Base-by-base conservation (phyloP, 148 eudicot genomes). In the Chenopodium quinoa region DNA sequence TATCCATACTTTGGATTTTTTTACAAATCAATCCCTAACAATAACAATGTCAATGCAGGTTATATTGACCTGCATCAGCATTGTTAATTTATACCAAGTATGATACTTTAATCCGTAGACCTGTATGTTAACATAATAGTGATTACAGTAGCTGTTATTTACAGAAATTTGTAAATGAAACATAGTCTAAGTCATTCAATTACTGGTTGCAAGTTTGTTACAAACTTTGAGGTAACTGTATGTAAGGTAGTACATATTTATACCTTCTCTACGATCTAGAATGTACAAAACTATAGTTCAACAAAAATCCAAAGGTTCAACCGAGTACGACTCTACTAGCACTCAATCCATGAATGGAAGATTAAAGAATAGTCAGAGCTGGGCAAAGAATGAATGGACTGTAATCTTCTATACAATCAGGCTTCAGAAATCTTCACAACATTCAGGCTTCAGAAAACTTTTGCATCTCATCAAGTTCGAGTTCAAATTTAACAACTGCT, bases 381-480 rank as follows among this genome's bases (percentile, higher is more conserved):
- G 16, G 62, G 16, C 62, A 14, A 56, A 13, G 11, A 16, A 56
- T 56, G 67, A 17, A 23, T 10, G 23, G 4, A 7, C 67, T 16
- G 71, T 44, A 3, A 8, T 77, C 58, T 65, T 65, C 72, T 44
- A 25, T 20, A 46, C 63, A 20, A 7, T 65, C 60, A 19, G 40
- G 62, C 47, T 67, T 20, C 62, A 17, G 71, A 65, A 3, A 16
- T 77, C 58, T 77, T 65, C 72, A 65, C 44, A 20, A 46, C 63
- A 31, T 16, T 65, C 60, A 29, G 63, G 62, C 47, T 67, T 31
- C 62, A 25, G 77, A 80, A 20, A 34, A 37, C 71, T 60, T 73
- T 48, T 19, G 54, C 83, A 81, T 81, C 79, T 81, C 83, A 75
- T 75, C 50, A 44, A 81, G 73, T 23, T 81, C 74, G 32, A 66